Base-by-base conservation (phyloP, 1,139 yeast genomes). In the Taphrina flavorubra region DNA sequence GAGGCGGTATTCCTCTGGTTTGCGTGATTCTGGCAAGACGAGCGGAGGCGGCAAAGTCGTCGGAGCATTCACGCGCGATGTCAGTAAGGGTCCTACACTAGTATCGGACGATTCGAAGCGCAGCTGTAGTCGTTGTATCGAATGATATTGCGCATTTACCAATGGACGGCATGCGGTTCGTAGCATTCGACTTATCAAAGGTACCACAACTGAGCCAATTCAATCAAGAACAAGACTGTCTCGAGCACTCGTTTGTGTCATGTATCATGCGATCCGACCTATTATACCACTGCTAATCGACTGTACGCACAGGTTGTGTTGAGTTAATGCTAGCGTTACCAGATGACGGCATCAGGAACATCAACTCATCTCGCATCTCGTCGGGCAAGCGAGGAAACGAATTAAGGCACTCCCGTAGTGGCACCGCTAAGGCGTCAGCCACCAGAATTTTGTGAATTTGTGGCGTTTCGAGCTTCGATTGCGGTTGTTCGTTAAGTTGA, bases 61-160 rank as follows among this genome's bases (percentile, higher is more conserved):
- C 16, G 67, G 67, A n/a, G 67, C 67, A 63, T 63, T 63, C 14
- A 63, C 37, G 8, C 62, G 42, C 20, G 62, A 58, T 6, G 37
- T 10, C n/a, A 56, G 60, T 2, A 56, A 20, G 1, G 49, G 13
- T 3, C 8, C 37, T 1, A 8, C n/a, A 18, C 36, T 49, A 25
- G 31, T 25, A 6, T n/a, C 53, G 11, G 53, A 49, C n/a, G 53
- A 49, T 11, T 49, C 14, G 36, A 3, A n/a, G 4, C 53, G 53
- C 2, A 49, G n/a, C 6, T 8, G 18, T 8, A 20, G 36, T 20
- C 36, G 18, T 44, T 44, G 47, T 44, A 13, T 16, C 13, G 47
- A 16, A n/a, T 13, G 8, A 6, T 44, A 44, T 14, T 44, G 18
- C 2, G 16, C n/a, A n/a, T 6, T 5, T 7, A 16, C 18, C 47